A percentile compares a stretch with the other conserved stretches of the same genome.
These are phyloP conservation scores for Prorocentrum cordatum DNA, from an alignment of 169 alveolate species.

Conservation along the genomic window DNA sequence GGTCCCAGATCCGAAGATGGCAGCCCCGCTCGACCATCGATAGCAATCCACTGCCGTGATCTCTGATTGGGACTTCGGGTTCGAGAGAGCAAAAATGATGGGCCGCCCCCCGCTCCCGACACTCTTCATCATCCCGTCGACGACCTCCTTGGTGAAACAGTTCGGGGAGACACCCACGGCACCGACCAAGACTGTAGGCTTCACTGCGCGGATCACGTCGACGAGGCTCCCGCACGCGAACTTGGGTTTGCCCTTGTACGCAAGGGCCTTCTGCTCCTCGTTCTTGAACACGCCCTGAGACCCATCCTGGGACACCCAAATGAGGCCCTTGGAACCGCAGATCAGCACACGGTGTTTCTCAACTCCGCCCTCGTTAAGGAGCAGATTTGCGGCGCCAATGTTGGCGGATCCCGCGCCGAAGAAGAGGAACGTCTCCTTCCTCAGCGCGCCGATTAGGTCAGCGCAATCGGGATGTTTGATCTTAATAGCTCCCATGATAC, in stretches of 20 bases:
- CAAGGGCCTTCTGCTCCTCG: no score
- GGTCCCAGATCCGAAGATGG: constrained; percentile 72
- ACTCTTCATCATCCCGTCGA: neutral
- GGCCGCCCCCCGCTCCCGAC: constrained; percentile 57
- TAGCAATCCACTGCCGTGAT: constrained; percentile 66
- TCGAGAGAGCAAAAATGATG: constrained; percentile 72
- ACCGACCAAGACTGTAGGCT: constrained; percentile 72
- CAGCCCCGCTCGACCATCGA: constrained; percentile 73
- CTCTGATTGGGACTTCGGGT: constrained; percentile 73
- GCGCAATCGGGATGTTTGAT: neutral
- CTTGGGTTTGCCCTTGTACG: no score
- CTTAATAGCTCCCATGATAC: constrained; percentile 46
- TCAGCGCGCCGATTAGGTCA: constrained; percentile 15
- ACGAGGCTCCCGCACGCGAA: constrained; percentile 10
- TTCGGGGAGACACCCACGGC: constrained; percentile 34
- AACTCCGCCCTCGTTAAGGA: constrained; percentile 56
- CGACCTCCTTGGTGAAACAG: neutral
- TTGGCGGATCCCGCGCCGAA: constrained; percentile 78
- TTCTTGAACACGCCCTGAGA: no score
- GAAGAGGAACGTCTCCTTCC: constrained; percentile 73
- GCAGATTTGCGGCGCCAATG: constrained; percentile 73
- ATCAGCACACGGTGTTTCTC: constrained; percentile 71
- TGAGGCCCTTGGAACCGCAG: constrained; percentile 73
- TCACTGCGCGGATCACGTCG: constrained; percentile 64
- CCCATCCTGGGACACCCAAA: no score